These are phyloP conservation scores for Monosporascus sp. DNA, from an alignment of 2,329 filamentous ascomycete species.

Conservation along the genomic window DNA sequence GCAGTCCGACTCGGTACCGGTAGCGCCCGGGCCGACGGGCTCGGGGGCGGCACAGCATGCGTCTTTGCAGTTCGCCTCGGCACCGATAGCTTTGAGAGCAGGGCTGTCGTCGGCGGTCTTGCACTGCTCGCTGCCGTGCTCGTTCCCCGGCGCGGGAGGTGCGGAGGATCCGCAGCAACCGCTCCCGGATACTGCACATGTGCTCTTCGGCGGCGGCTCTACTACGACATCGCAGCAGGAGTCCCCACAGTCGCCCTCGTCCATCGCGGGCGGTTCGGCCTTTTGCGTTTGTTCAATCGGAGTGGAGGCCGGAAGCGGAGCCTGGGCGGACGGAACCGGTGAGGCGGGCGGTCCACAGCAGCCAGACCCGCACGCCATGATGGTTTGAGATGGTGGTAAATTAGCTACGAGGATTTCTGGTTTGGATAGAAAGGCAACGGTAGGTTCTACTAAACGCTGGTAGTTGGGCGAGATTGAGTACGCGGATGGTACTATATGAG, in stretches of 20 bases:
- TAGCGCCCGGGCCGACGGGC: not conserved
- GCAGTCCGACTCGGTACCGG: not conserved
- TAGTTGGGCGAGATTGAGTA: too few relatives aligned
- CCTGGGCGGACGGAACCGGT: not conserved
- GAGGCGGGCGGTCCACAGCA: not conserved
- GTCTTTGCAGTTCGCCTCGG: not conserved
- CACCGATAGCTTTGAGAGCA: not conserved
- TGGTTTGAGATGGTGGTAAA: not conserved
- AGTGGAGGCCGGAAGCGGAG: not conserved
- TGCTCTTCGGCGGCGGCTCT: not conserved
- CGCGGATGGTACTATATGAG: too few relatives aligned
- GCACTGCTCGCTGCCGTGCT: not conserved
- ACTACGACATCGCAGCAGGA: not conserved
- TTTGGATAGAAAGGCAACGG: too few relatives aligned
- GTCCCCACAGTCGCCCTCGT: not conserved
- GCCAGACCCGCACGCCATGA: slow-evolving; percentile 1
- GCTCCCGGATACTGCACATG: not conserved
- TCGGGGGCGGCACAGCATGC: slow-evolving; percentile 7
- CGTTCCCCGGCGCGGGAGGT: not conserved
- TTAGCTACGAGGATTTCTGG: not conserved
- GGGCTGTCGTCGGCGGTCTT: not conserved
- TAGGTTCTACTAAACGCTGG: too few relatives aligned
- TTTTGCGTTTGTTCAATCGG: slow-evolving; percentile 6
- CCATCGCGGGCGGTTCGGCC: slow-evolving; percentile 1
- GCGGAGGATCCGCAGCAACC: not conserved